Conservation (phyloP, 208 protist species). For the Leishmania arabica region DNA sequence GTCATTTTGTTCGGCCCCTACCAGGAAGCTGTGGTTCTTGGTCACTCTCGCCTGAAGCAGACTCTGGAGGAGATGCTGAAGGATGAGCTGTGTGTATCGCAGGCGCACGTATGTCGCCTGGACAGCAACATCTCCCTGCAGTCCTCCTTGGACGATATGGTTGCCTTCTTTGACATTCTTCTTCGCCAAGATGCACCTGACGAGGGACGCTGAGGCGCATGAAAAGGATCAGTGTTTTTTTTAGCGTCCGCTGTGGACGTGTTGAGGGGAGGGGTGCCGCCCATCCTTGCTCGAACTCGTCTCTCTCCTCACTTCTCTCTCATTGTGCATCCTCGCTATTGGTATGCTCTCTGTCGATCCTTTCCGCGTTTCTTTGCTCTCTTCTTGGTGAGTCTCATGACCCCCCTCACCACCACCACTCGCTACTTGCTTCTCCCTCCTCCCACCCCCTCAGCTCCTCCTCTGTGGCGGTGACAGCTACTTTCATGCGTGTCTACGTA, state of each 20-base stretch:
- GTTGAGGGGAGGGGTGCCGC: not conserved
- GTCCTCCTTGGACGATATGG: conserved; percentile 47
- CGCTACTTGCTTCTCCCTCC: not conserved
- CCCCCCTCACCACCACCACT: not conserved
- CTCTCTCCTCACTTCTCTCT: not conserved
- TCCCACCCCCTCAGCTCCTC: not conserved
- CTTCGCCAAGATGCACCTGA: conserved; percentile 12
- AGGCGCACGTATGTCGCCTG: conserved; percentile 57
- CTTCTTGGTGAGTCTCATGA: not conserved
- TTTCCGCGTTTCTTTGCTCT: not conserved
- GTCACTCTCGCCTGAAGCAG: conserved; percentile 34
- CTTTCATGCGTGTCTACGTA: not conserved
- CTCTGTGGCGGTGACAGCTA: not conserved
- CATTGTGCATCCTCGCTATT: not conserved
- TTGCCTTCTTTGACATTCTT: conserved; percentile 64
- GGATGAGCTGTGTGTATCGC: conserved; percentile 54
- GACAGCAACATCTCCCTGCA: conserved; percentile 63
- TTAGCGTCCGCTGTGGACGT: not conserved
- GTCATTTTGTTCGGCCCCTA: conserved; percentile 74
- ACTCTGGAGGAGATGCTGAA: conserved; percentile 43
- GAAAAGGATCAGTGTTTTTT: not conserved
- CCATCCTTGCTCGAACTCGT: conserved; percentile 22
- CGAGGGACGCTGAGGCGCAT: not conserved
- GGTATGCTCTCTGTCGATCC: not conserved
- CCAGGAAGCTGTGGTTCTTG: conserved; percentile 47